These are phyloP conservation scores for Neoascochyta sp. DNA, from an alignment of 2,329 filamentous ascomycete species.

Conservation along the genomic window DNA sequence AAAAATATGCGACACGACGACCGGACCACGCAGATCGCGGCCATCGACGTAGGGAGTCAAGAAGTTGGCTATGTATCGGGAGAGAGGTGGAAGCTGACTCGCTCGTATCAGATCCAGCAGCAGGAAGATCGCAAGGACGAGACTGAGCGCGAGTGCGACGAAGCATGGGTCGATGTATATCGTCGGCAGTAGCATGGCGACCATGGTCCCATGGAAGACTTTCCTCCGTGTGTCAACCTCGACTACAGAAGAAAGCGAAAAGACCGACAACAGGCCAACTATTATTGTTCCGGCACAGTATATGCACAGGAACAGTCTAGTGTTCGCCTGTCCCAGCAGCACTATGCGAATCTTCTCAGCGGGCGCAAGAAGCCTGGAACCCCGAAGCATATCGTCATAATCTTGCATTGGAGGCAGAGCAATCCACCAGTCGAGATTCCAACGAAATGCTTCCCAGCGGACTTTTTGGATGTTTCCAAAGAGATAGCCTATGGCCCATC, in stretches of 20 bases:
- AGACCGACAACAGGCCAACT: constrained; percentile 69
- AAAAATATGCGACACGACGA: constrained; percentile 95
- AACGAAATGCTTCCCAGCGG: constrained; percentile 65
- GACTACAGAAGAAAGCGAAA: constrained; percentile 69
- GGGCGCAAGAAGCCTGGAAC: constrained; percentile 23
- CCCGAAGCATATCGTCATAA: constrained; percentile 10
- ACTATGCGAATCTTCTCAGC: constrained; percentile 62
- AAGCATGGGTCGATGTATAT: constrained; percentile 85
- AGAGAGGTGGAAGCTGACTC: constrained; percentile 85
- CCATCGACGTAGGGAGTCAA: constrained; percentile 93
- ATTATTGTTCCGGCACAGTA: constrained; percentile 72
- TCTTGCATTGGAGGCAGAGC: constrained; percentile 56
- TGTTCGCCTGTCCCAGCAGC: constrained; percentile 71
- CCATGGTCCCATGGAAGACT: constrained; percentile 98
- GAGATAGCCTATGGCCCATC: constrained; percentile 88
- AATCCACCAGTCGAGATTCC: constrained; percentile 71
- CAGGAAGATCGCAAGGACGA: constrained; percentile 80
- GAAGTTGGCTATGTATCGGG: constrained; percentile 79
- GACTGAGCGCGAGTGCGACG: constrained; percentile 70
- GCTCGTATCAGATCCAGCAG: constrained; percentile 86
- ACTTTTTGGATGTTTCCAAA: constrained; percentile 74
- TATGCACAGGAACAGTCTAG: constrained; percentile 68
- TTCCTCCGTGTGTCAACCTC: constrained; percentile 96
- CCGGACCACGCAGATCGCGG: constrained; percentile 84
- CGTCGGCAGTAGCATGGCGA: constrained; percentile 86